Evolutionary conservation across 805 yeast genomes (phyloP), one percentile per base, ranked within the genome.

Genomic region (Naumovozyma baii): DNA sequence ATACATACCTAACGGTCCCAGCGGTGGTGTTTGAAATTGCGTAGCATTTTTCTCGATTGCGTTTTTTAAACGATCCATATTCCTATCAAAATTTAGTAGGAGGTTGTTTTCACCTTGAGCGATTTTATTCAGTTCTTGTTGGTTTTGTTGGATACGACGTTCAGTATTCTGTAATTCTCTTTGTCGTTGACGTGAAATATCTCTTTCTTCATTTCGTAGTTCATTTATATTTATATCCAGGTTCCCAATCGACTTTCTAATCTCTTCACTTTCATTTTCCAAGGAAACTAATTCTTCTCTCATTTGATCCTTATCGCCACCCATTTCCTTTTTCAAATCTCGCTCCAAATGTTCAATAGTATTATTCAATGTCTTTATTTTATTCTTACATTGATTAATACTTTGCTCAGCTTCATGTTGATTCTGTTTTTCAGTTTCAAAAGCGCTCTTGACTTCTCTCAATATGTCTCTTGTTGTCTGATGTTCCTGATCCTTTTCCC

Each of bases 1-100:
- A 43, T 63, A 62, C 3, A 67, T 47, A 1, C 95, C 96, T 2
- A 90, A 46, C 0, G 98, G 98, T 0, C 97, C 97, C 14, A 80
- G 58, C 0, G 95, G 94, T 28, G 52, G 52, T 2, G 57, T 50
- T 14, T 67, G 68, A 68, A 73, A 78, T 13, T 59, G 50, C 0
- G 47, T 35, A 12, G 63, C 63, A 2, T 55, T 48, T 29, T 40
- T 37, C 19, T 60, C 46, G 5, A 80, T 70, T 4, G 64, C 72
- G 3, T 52, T 46, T 18, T 78, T 48, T 5, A 80, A 52, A 2
- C 42, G 36, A 7, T 59, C 59, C 54, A 77, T 69, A 4, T 63
- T 61, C 1, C 44, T 45, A 5, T 80, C 81, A 67, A 76, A 80
- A 1, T 78, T 73, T 10, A 69, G 66, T 33, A 64, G 61, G 29